Base-by-base conservation (phyloP, 352 stramenopile genomes). In the Globisporangium acanthophoron region DNA sequence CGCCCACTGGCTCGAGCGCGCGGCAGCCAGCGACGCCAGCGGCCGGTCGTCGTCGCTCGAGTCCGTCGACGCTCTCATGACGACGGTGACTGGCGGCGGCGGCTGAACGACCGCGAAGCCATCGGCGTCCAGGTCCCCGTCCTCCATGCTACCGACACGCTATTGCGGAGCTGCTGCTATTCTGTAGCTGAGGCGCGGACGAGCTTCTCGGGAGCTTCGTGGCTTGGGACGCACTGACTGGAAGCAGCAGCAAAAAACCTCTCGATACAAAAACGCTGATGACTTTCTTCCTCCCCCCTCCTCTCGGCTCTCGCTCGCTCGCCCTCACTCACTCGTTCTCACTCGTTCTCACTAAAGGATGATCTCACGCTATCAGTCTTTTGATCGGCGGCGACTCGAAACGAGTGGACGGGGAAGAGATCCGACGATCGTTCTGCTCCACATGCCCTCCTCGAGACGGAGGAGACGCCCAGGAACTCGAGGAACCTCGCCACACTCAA, bases 11-110 rank as follows among this genome's bases (percentile, higher is more conserved):
- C 43, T 48, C 43, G 43, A 24, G 20, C 43, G 18, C 16, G 37
- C 37, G 37, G 37, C 37, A 13, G 37, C 37, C 8, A 56, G 51
- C 51, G 37, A 18, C 51, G 51, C 52, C 18, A 59, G 54, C 43
- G 54, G 54, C 24, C 47, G 54, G 20, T 59, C 44, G 54, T 59
- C 54, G 20, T 52, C 54, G 44, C 54, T 59, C 51, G 51, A 56
- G 44, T 59, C 54, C 3, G 29, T 35, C 43, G n/a, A 27, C 4
- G 41, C 31, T 16, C 15, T 24, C 12, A n/a, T 33, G 12, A 9
- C 53, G 7, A 11, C 49, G 20, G 21, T 15, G 16, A 29, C 21
- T n/a, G 29, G 52, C 41, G 18, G 21, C 51, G 58, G 59, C 12
- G 52, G 35, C 4, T 37, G 33, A 24, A 65, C 59, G 46, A 60